Conservation (phyloP, 2,329 filamentous ascomycete genomes). For the Beauveria medogensis region DNA sequence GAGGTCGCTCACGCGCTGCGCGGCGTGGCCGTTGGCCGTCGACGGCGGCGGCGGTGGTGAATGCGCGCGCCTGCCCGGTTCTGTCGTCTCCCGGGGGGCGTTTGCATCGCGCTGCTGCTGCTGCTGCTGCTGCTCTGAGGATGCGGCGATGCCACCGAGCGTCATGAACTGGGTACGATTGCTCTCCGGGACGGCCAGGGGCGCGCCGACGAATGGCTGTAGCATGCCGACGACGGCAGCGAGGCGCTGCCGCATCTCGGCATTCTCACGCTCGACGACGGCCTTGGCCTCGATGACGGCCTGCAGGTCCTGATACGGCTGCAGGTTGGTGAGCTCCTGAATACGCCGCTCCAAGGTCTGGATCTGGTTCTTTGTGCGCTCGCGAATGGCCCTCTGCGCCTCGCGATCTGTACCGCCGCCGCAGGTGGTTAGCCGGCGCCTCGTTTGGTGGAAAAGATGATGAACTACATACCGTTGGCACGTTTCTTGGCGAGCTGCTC, state of each 20-base stretch:
- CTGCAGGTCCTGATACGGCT: constrained; percentile 79
- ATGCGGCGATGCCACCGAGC: neutral
- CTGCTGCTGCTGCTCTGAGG: neutral
- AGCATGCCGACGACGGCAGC: constrained; percentile 56
- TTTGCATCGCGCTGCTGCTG: neutral
- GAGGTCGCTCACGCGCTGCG: constrained; percentile 14
- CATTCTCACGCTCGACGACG: constrained; percentile 68
- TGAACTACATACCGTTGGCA: constrained; percentile 40
- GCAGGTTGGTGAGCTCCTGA: constrained; percentile 66
- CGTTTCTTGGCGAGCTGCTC: constrained; percentile 66
- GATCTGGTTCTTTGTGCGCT: constrained; percentile 74
- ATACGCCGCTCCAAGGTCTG: constrained; percentile 66
- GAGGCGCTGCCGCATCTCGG: constrained; percentile 64
- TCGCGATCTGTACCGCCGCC: constrained; percentile 53
- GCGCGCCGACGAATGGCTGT: constrained; percentile 43
- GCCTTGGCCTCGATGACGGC: constrained; percentile 68
- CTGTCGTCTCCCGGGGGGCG: constrained; percentile 15
- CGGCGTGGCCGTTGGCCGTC: neutral
- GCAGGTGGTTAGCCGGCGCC: too few relatives aligned
- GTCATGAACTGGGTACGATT: too few relatives aligned
- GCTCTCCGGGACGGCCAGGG: too few relatives aligned
- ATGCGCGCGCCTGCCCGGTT: neutral
- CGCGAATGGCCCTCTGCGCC: constrained; percentile 75
- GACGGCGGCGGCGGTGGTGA: neutral
- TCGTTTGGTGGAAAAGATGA: too few relatives aligned